Evolutionary conservation across 2,329 filamentous ascomycete genomes (phyloP), one percentile per base, ranked within the genome.

Genomic region (Nothophaeocryptopus gaeumannii): DNA sequence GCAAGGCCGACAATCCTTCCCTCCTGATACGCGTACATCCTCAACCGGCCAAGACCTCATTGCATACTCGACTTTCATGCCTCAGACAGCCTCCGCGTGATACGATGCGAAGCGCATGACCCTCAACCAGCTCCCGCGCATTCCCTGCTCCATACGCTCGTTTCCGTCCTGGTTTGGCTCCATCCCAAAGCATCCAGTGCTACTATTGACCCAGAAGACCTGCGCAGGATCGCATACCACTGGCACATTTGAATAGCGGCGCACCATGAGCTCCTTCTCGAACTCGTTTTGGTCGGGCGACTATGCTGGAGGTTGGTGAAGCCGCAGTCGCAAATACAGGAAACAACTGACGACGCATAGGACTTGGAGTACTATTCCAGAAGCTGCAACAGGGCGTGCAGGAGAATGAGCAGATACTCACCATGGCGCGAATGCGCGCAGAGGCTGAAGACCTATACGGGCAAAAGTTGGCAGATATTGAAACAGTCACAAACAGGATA

Each of bases 261-360:
- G 16, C 20, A 51, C 72, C 69, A 92, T 92, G 88, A 86, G 88
- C 62, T 83, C 88, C 64, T 97, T 99, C 74, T 85, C 90, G 62
- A 89, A 92, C 74, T 96, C 91, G 43, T 97, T 99, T 76, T 99
- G 93, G 93, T 96, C 93, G 55, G 83, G 83, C 69, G 93, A 99
- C 80, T 97, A 97, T 79, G 92, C 92, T 69, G 90, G 88, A 78
- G 91, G 87, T 88, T 75, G 70, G 20, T 26, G 20, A 80, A 26
- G 32, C 35, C 30, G 47, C 35, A 34, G 15, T 11, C 30, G 9
- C 31, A 40, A 29, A 38, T 50, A 39, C 48, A 20, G 36, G 14
- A 45, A 38, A 37, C 20, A 29, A 30, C 44, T 46, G 30, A 44
- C 47, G 44, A 51, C 54, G 46, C 37, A 42, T 62, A 77, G 76